Conservation (phyloP, 495 filamentous ascomycete species). For the Tetracladium setigerum region DNA sequence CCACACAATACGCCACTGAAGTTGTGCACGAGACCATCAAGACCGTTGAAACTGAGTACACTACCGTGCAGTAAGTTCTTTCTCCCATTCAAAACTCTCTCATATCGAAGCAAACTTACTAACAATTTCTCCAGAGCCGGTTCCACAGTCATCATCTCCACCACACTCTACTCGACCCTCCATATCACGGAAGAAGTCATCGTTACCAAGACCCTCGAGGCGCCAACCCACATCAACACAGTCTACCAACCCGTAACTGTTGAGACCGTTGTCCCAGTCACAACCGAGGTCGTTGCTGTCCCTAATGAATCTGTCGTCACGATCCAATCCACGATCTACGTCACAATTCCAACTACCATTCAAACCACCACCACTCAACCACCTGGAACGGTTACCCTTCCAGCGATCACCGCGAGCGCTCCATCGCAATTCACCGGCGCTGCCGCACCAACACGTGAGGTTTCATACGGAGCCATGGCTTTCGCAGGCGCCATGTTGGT, state of each 20-base stretch:
- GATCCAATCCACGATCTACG: neutral
- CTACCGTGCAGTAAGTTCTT: conserved; percentile 2
- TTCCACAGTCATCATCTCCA: conserved; percentile 9
- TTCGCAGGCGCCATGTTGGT: neutral
- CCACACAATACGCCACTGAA: conserved; percentile 12
- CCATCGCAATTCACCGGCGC: conserved; percentile 8
- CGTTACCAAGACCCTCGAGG: neutral
- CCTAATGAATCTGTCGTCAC: neutral
- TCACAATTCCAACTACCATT: neutral
- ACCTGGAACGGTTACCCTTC: neutral
- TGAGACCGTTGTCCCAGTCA: neutral
- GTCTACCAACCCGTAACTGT: neutral
- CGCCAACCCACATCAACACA: no score
- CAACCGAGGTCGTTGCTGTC: neutral
- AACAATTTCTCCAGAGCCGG: neutral
- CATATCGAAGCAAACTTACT: no score
- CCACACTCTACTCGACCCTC: neutral
- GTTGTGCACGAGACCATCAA: conserved; percentile 10
- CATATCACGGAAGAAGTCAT: neutral
- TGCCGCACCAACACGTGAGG: conserved; percentile 4
- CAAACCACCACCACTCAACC: neutral
- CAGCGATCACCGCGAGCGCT: neutral
- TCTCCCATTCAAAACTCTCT: no score
- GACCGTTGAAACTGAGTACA: conserved; percentile 10
- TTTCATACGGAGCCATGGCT: neutral